Conservation (phyloP, 495 filamentous ascomycete species). For the Aspergillus indologenus region DNA sequence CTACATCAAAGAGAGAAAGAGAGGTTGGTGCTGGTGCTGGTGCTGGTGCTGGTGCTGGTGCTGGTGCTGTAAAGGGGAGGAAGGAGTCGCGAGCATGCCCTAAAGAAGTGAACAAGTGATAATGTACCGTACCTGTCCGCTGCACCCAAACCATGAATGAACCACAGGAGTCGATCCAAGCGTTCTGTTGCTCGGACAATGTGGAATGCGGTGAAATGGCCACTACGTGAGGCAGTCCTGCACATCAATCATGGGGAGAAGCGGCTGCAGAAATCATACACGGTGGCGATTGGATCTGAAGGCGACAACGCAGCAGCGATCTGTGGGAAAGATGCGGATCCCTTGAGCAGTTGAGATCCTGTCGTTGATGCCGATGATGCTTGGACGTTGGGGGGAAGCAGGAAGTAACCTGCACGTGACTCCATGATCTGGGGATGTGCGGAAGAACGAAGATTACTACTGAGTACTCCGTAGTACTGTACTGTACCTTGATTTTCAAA, state of each 20-base stretch:
- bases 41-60: neutral
- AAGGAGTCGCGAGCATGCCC: neutral
- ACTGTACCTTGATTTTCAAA: neutral
- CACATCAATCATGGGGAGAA: constrained; percentile 13
- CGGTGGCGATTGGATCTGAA: constrained; percentile 23
- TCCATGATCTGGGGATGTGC: constrained; percentile 7
- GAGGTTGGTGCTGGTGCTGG: neutral
- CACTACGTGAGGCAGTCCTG: constrained; percentile 7
- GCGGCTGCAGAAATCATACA: constrained; percentile 10
- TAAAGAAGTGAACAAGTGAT: constrained; percentile 1
- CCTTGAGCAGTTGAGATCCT: constrained; percentile 20
- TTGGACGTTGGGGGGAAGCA: constrained; percentile 14
- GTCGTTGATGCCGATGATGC: constrained; percentile 9
- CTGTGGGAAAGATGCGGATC: constrained; percentile 22
- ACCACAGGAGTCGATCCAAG: constrained; percentile 21
- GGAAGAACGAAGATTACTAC: too few species aligned
- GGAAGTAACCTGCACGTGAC: constrained; percentile 18
- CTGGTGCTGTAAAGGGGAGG: neutral
- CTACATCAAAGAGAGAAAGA: neutral
- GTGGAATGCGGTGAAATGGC: constrained; percentile 15
- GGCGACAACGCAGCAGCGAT: constrained; percentile 26
- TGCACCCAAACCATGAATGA: constrained; percentile 18
- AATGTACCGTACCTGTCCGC: constrained; percentile 14
- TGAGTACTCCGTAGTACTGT: too few species aligned
- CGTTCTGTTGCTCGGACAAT: constrained; percentile 20